phyloP scores from a whole-genome alignment of 371 early-diverging fungal species.

The Zancudomyces culisetae region DNA sequence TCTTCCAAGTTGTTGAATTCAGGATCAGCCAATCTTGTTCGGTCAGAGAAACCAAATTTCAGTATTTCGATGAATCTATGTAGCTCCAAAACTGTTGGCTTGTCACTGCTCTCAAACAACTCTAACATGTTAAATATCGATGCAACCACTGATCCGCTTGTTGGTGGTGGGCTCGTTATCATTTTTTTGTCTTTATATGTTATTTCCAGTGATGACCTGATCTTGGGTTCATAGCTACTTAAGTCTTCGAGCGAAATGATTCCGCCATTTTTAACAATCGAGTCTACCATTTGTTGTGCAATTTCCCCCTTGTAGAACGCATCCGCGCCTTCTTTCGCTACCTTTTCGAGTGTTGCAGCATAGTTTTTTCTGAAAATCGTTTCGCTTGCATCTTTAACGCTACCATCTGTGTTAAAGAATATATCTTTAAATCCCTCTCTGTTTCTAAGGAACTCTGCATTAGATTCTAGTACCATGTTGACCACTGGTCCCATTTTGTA shows the following conservation, averaged over 20 bases:
- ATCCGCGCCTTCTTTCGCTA: conserved; percentile 59
- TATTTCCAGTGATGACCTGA: conserved; percentile 38
- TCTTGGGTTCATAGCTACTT: conserved; percentile 37
- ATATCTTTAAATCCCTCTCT: background rate
- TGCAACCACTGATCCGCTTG: conserved; percentile 63
- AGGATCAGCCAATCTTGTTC: conserved; percentile 71
- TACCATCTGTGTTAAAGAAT: background rate
- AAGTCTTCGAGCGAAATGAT: conserved; percentile 69
- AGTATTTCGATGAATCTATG: conserved; percentile 80
- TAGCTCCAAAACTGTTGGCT: conserved; percentile 27
- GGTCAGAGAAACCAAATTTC: conserved; percentile 74
- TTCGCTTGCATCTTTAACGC: conserved; percentile 30
- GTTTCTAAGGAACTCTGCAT: background rate
- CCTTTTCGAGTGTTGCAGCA: conserved; percentile 57
- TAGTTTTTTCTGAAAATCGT: conserved; percentile 44
- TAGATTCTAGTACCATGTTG: background rate
- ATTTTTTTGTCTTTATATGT: conserved; percentile 58
- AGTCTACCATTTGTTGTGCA: conserved; percentile 49
- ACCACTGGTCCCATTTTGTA: conserved; percentile 9
- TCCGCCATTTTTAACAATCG: conserved; percentile 51
- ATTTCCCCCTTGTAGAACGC: conserved; percentile 80
- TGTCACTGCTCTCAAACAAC: conserved; percentile 29
- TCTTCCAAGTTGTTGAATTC: conserved; percentile 35
- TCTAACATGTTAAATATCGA: conserved; percentile 78
- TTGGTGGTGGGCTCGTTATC: conserved; percentile 45